Evolutionary conservation across 2,329 filamentous ascomycete genomes (phyloP), one percentile per base, ranked within the genome.

Genomic region (Verticillium longisporum): DNA sequence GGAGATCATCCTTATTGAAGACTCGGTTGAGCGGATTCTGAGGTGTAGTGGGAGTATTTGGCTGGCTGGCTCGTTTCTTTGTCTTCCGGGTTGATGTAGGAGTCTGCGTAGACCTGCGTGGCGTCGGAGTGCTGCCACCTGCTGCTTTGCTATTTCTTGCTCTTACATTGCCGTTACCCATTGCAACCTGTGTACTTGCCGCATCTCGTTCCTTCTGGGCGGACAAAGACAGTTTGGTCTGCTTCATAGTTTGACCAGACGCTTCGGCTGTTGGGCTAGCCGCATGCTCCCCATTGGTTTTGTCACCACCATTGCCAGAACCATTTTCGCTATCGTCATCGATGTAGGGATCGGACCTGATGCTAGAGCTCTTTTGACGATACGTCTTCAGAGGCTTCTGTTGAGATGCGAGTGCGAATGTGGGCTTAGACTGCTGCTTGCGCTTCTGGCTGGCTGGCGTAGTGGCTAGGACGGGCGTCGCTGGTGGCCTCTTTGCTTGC

Each of bases 1-100:
- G 68, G 10, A 80, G 68, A 63, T 84, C 81, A 3, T 72, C 71
- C 0, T 75, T 73, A 7, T 68, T 77, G 61, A 83, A 83, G 9
- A 74, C 68, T 9, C 80, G 79, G 33, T 61, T 68, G 15, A 37
- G 54, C 36, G 13, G 56, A 59, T n/a, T 50, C 10, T 58, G 33
- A 10, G 33, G 34, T 14, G 61, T n/a, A 14, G 26, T 21, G 37
- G 31, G 53, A 11, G 57, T 31, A 2, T 31, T 15, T 33, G 55
- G 32, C 18, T 57, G 50, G n/a, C 33, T 15, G 15, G 38, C 33
- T 21, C n/a, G 11, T n/a, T 55, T 62, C 45, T 60, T 57, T 13
- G 10, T 5, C 13, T 37, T 56, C 6, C 6, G 15, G 54, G 6
- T n/a, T 37, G 14, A 13, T 34, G 57, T 53, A 7, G 45, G 45